These are phyloP conservation scores for Skeletonema marinoi DNA, from an alignment of 108 stramenopile species.

Conservation along the genomic window DNA sequence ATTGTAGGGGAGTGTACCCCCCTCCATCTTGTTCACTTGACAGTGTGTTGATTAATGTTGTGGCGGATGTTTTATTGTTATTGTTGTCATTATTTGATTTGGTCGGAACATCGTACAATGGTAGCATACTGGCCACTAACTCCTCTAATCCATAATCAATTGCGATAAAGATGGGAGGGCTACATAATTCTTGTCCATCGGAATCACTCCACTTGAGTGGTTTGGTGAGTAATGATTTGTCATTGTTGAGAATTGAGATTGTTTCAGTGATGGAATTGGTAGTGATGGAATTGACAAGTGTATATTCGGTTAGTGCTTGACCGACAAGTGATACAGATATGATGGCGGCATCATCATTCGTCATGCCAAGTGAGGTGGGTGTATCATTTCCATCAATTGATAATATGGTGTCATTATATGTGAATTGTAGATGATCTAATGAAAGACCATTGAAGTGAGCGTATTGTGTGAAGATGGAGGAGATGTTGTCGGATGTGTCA, in stretches of 20 bases:
- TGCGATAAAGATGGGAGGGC: conserved; percentile 54
- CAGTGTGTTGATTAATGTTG: conserved; percentile 19
- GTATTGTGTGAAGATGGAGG: conserved; percentile 12
- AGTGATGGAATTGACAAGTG: not conserved
- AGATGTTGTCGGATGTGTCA: conserved; percentile 4
- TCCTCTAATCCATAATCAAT: conserved; percentile 53
- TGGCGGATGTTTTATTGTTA: not conserved
- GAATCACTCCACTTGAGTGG: conserved; percentile 34
- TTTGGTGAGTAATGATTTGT: conserved; percentile 4
- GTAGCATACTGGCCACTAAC: conserved; percentile 36
- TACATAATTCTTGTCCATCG: conserved; percentile 33
- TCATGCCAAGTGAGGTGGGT: conserved; percentile 22
- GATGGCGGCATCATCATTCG: not conserved
- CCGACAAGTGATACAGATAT: conserved; percentile 11
- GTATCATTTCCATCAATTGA: not conserved
- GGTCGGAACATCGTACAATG: not conserved
- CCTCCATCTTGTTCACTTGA: conserved; percentile 4
- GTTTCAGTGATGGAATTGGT: not conserved
- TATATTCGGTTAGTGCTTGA: conserved; percentile 8
- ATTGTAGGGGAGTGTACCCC: conserved; percentile 33
- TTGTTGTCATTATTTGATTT: not conserved
- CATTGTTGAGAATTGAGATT: conserved; percentile 10
- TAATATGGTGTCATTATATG: conserved; percentile 7
- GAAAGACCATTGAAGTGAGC: conserved; percentile 6
- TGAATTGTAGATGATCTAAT: conserved; percentile 5